These are phyloP conservation scores for Auriscalpium vulgare DNA, from an alignment of 768 basidiomycete genomes.

Conservation along the genomic window DNA sequence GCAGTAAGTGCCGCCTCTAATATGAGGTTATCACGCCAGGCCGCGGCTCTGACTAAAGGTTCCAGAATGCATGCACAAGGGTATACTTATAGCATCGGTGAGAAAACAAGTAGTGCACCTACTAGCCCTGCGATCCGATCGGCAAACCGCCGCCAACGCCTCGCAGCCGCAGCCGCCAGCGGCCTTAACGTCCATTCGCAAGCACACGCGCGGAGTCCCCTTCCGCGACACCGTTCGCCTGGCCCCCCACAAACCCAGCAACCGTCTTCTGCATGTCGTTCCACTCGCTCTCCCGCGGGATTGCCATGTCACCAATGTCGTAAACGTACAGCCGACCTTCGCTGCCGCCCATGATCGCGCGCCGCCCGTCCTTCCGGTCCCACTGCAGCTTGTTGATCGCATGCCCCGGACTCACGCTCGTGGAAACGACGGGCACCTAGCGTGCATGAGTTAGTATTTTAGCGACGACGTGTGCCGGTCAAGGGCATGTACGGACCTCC, in stretches of 20 bases:
- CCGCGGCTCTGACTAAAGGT: too few species aligned
- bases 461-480: neutral
- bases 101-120: too few species aligned
- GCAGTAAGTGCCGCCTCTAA: too few species aligned
- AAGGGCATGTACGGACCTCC: slow-evolving; percentile 53
- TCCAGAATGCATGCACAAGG: too few species aligned
- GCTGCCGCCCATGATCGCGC: slow-evolving; percentile 84
- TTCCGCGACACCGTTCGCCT: slow-evolving; percentile 27
- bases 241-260: slow-evolving; percentile 53
- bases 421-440: slow-evolving; percentile 90
- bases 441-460: too few species aligned
- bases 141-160: too few species aligned
- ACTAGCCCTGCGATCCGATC: too few species aligned
- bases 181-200: slow-evolving; percentile 25
- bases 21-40: too few species aligned
- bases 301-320: slow-evolving; percentile 86
- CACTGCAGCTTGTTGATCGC: slow-evolving; percentile 95
- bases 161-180: too few species aligned
- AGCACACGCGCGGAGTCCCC: slow-evolving; percentile 24
- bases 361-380: slow-evolving; percentile 89
- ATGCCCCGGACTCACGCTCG: slow-evolving; percentile 64
- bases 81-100: too few species aligned
- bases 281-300: slow-evolving; percentile 91
- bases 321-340: slow-evolving; percentile 93
- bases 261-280: slow-evolving; percentile 84